These are phyloP conservation scores for Zymoseptoria passerinii DNA, from an alignment of 2,329 filamentous ascomycete genomes.

Conservation along the genomic window DNA sequence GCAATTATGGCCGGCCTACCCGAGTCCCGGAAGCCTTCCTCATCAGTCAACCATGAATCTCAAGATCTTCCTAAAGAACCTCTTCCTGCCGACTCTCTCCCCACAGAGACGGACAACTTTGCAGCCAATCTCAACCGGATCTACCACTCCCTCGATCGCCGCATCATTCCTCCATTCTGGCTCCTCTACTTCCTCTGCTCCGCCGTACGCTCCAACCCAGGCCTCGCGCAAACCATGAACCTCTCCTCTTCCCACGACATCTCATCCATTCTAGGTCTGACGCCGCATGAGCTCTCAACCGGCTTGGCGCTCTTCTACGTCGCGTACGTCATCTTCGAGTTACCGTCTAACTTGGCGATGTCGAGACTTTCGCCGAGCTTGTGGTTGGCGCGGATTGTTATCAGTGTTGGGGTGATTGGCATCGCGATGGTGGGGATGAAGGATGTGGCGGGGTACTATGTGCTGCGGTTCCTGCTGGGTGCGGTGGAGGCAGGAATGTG, in stretches of 20 bases:
- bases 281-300: constrained; percentile 69
- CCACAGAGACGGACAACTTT: neutral
- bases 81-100: neutral
- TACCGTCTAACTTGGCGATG: constrained; percentile 85
- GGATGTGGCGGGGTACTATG: constrained; percentile 74
- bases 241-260: constrained; percentile 61
- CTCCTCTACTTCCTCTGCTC: constrained; percentile 85
- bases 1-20: neutral
- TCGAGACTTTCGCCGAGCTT: constrained; percentile 72
- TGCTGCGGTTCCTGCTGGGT: constrained; percentile 77
- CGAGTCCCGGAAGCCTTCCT: neutral
- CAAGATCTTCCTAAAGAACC: neutral
- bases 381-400: constrained; percentile 88
- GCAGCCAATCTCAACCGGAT: constrained; percentile 12
- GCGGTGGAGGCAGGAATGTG: constrained; percentile 89
- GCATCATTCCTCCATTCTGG: constrained; percentile 62
- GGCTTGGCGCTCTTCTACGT: constrained; percentile 86
- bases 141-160: constrained; percentile 22
- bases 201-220: constrained; percentile 84
- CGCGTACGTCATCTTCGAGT: constrained; percentile 81
- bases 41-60: neutral
- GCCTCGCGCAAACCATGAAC: constrained; percentile 94
- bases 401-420: constrained; percentile 77
- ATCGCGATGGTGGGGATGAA: constrained; percentile 75
- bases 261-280: constrained; percentile 59